These are phyloP conservation scores for Verticillium nonalfalfae DNA, from an alignment of 2,329 filamentous ascomycete genomes.

Conservation along the genomic window DNA sequence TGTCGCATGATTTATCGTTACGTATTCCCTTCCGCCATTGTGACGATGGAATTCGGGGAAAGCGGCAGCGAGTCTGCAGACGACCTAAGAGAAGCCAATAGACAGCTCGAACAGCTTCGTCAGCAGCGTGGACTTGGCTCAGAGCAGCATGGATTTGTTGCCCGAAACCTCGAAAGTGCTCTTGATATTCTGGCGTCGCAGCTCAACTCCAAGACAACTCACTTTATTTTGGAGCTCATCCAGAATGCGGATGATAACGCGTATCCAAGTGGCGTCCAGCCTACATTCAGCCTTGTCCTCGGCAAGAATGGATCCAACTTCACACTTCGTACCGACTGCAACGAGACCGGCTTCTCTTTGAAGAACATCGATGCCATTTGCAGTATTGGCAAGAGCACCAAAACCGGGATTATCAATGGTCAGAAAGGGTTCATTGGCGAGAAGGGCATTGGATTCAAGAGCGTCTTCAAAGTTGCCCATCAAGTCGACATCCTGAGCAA, in stretches of 20 bases:
- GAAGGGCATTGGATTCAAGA: constrained; percentile 31
- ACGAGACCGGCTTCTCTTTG: constrained; percentile 23
- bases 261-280: constrained; percentile 12
- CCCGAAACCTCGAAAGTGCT: not conserved
- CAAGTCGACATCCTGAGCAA: constrained; percentile 21
- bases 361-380: constrained; percentile 26
- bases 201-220: constrained; percentile 21
- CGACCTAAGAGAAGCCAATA: not conserved
- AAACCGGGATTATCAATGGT: constrained; percentile 11
- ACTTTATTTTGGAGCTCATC: constrained; percentile 29
- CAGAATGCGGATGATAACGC: constrained; percentile 32
- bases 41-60: no score
- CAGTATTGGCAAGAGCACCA: constrained; percentile 24
- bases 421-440: constrained; percentile 23
- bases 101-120: not conserved
- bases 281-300: constrained; percentile 9
- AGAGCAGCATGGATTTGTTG: not conserved
- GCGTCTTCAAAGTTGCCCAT: constrained; percentile 24
- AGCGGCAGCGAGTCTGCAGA: not conserved
- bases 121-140: not conserved
- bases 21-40: no score
- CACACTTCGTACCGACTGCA: constrained; percentile 17
- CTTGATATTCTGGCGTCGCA: not conserved
- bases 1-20: no score
- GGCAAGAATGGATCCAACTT: constrained; percentile 12